Conservation (phyloP, 495 filamentous ascomycete genomes). For the Hamigera avellanea region DNA sequence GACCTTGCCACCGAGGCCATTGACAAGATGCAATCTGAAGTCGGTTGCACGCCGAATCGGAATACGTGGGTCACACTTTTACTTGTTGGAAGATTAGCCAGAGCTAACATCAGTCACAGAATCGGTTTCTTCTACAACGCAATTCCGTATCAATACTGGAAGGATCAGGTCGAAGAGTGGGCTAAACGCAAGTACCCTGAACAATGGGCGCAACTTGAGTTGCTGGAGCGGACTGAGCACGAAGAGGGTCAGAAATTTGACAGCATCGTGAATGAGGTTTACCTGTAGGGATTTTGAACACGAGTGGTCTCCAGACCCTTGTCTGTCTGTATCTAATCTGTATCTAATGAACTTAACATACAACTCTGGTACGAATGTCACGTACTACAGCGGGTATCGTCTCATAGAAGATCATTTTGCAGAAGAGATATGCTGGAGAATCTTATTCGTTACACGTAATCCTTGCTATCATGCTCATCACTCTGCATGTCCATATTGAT, state of each 20-base stretch:
- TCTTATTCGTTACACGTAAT: too few relatives aligned
- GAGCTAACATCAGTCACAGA: slow-evolving; percentile 28
- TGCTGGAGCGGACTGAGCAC: slow-evolving; percentile 19
- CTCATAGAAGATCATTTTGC: too few relatives aligned
- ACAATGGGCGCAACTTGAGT: slow-evolving; percentile 50
- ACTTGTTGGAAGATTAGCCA: slow-evolving; percentile 4
- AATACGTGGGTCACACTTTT: slow-evolving; percentile 51
- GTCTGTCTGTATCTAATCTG: too few relatives aligned
- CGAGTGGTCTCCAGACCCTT: too few relatives aligned
- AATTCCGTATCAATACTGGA: slow-evolving; percentile 43
- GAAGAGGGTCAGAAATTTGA: slow-evolving; percentile 28
- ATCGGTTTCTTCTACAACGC: slow-evolving; percentile 66
- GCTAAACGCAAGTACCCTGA: slow-evolving; percentile 51
- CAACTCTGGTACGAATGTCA: too few relatives aligned
- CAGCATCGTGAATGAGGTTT: slow-evolving; percentile 18
- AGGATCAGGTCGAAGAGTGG: slow-evolving; percentile 63
- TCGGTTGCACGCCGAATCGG: slow-evolving; percentile 50
- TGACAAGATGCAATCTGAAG: slow-evolving; percentile 48
- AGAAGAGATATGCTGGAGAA: too few relatives aligned
- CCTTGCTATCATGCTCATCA: too few relatives aligned
- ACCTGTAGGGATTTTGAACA: slow-evolving; percentile 9
- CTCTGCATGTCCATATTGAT: too few relatives aligned
- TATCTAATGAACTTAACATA: too few relatives aligned
- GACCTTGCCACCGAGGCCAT: slow-evolving; percentile 54
- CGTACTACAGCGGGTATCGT: too few relatives aligned